Base-by-base conservation (phyloP, 2,329 filamentous ascomycete species). In the Colletotrichum sp. region DNA sequence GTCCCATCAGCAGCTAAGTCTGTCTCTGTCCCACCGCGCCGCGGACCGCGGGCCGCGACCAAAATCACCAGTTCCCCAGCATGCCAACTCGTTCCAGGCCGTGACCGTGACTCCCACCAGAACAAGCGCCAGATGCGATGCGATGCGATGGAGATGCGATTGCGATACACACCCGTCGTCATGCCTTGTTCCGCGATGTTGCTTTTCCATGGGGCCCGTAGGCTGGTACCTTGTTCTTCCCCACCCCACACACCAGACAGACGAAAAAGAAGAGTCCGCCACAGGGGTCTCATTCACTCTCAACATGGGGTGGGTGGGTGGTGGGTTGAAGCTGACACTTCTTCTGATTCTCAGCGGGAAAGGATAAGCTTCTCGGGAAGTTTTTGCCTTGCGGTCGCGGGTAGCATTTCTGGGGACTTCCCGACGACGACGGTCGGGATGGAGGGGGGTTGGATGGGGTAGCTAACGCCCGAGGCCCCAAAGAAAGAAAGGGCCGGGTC, bases 311-410 rank as follows among this genome's bases (percentile, higher is more conserved):
- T 39, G 18, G 39, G 66, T 34, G 16, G 9, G 16, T 28, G 57
- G 48, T 39, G 10, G 66, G 66, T 52, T 59, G 22, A 67, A 32
- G 55, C 39, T 67, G 68, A 72, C 62, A 52, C 15, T 48, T 52
- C n/a, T 48, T 48, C 44, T 48, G 44, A 48, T 48, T 48, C 57
- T 34, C 32, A 63, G 26, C 68, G n/a, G 59, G 62, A 63, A 68
- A 57, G 32, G 55, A 68, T 26, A 52, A 52, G 57, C 64, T 73
- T 68, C 63, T 75, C 64, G 59, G 64, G 70, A 68, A 73, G 57
- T 65, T 65, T 67, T 65, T 73, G 55, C 69, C 69, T 63, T 48
- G 63, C 44, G 44, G 8, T 64, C 39, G 18, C 62, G 24, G 68
- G 36, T 71, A 44, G 34, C 32, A 66, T 71, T 57, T 24, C 60